These are phyloP conservation scores for Rhynchosporium secalis DNA, from an alignment of 2,329 filamentous ascomycete species.

Conservation along the genomic window DNA sequence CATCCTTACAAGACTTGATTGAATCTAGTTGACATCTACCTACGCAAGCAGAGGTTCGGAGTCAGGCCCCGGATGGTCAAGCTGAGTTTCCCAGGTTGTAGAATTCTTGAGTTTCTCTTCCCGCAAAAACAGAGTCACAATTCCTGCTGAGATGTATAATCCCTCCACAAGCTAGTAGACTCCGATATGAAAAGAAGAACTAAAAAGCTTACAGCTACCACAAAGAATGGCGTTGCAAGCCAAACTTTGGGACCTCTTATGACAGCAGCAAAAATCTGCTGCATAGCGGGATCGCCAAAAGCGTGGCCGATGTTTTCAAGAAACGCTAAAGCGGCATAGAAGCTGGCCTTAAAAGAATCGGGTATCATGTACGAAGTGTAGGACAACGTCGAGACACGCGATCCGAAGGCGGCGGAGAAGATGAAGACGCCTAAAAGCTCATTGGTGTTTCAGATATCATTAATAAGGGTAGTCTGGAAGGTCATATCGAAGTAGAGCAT, in stretches of 20 bases:
- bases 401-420: conserved; percentile 38
- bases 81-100: not conserved
- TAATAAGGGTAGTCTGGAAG: not conserved
- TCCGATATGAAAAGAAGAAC: not conserved
- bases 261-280: conserved; percentile 36
- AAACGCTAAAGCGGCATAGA: conserved; percentile 36
- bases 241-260: conserved; percentile 31
- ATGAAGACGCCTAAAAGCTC: conserved; percentile 32
- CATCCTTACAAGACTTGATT: too few relatives aligned
- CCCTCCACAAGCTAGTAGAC: not conserved
- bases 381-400: conserved; percentile 35
- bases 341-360: conserved; percentile 32
- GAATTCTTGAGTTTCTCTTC: not conserved
- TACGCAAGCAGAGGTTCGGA: too few relatives aligned
- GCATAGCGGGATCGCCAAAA: conserved; percentile 36
- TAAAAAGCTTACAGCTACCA: conserved; percentile 35
- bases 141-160: not conserved
- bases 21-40: too few relatives aligned
- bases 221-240: conserved; percentile 37
- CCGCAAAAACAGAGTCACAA: not conserved
- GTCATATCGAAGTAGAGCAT: not conserved
- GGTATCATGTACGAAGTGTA: conserved; percentile 36
- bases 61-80: too few relatives aligned
- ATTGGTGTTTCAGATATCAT: not conserved
- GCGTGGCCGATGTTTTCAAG: conserved; percentile 38